A percentile compares a stretch with the other conserved stretches of the same genome.
Conservation (phyloP, 139 green algal genomes). For the Yamagishiella unicocca region DNA sequence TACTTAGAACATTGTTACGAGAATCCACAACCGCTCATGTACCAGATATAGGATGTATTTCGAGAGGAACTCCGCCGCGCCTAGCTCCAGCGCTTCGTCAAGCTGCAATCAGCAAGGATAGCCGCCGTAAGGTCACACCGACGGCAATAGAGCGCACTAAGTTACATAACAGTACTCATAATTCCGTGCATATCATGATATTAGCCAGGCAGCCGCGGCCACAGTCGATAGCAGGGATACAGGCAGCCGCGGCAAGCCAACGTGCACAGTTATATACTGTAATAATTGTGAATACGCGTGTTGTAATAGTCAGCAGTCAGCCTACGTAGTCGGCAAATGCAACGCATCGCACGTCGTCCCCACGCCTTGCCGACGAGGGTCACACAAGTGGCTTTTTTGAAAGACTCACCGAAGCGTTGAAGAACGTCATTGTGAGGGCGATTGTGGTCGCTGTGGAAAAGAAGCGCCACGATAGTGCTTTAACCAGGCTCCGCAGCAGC, state of each 20-base stretch:
- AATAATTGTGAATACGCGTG: no score
- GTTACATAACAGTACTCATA: no score
- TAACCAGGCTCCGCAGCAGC: conserved; percentile 5
- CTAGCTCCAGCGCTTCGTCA: conserved; percentile 21
- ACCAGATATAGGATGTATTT: conserved; percentile 35
- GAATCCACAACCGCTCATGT: conserved; percentile 37
- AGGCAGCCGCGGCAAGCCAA: no score
- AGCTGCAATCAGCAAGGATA: neutral
- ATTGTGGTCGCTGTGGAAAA: conserved; percentile 41
- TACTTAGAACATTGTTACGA: conserved; percentile 8
- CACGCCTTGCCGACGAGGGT: no score
- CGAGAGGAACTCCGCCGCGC: conserved; percentile 33
- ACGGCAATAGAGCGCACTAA: no score
- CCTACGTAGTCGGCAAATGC: no score
- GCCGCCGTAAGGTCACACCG: neutral
- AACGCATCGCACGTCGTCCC: no score
- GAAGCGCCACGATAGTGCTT: conserved; percentile 32
- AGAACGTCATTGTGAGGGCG: conserved; percentile 13
- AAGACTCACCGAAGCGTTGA: conserved; percentile 29
- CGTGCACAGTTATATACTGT: no score
- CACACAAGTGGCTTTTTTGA: neutral
- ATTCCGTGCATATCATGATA: no score
- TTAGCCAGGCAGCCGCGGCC: no score
- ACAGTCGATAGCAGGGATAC: no score
- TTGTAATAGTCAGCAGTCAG: no score